Base-by-base conservation (phyloP, 192 early-diverging fungal genomes). In the Glomus cerebriforme region DNA sequence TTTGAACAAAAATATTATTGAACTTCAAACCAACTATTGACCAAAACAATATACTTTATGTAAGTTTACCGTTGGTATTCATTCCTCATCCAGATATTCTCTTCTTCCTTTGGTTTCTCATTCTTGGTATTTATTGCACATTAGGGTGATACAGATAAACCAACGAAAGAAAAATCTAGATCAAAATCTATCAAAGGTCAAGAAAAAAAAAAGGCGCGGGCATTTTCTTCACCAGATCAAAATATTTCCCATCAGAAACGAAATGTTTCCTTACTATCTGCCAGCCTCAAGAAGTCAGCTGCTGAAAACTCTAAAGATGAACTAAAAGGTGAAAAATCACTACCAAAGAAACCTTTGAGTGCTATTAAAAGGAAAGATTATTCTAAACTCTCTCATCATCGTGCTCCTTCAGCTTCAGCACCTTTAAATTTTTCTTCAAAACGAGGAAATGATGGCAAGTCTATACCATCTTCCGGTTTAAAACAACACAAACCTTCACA, bases 401-500 rank as follows among this genome's bases (percentile, higher is more conserved):
- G 32, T 17, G n/a, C 37, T 3, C 35, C 35, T 37, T 62, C 59
- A 22, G 54, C 59, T 24, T 59, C 54, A n/a, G 15, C 72, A 45
- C 17, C 45, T n/a, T 49, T 29, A 59, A 58, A 34, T 59, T 12
- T 12, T 29, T 12, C 59, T 75, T 24, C 54, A 5, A 59, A 45
- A 37, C 73, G 59, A 34, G 3, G 13, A n/a, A 62, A 8, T 75
- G 32, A 3, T 24, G 67, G 35, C 13, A 49, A 22, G n/a, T 2
- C 71, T 2, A 73, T 29, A n/a, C 3, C 17, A 73, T 7, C 71
- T 32, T 29, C 72, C 17, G 31, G 24, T 27, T 26, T 47, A 54
- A 59, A 75, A 76, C 74, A 76, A 27, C 77, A 78, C 29, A 78
- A 78, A 39, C 77, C 77, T 3, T 26, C 59, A n/a, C 75, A 66